phyloP scores from a whole-genome alignment of 2,329 filamentous ascomycete genomes.

The Calonectria pseudoreteaudii region DNA sequence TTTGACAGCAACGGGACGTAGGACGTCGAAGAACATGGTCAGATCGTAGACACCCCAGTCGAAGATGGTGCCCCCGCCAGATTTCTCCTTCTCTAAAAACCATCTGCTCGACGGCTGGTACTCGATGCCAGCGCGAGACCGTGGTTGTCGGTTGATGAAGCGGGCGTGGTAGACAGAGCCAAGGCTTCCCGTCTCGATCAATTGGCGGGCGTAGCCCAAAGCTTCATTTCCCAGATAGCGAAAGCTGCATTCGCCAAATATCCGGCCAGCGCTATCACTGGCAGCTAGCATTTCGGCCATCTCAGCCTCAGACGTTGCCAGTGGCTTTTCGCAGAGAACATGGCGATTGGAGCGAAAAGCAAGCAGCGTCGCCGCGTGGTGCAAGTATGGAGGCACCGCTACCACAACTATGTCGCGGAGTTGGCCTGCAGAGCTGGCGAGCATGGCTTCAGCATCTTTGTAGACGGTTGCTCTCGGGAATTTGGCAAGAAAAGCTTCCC shows the following conservation, averaged over 20 bases:
- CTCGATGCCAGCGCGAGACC: constrained; percentile 26
- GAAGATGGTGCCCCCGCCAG: constrained; percentile 24
- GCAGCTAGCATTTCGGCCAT: constrained; percentile 27
- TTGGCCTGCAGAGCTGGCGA: constrained; percentile 16
- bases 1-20: constrained; percentile 18
- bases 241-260: constrained; percentile 27
- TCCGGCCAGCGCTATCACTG: constrained; percentile 3
- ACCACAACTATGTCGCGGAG: constrained; percentile 26
- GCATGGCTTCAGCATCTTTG: constrained; percentile 24
- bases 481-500: constrained; percentile 19
- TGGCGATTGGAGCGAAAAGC: constrained; percentile 24
- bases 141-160: constrained; percentile 27
- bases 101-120: constrained; percentile 28
- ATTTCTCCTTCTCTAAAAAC: constrained; percentile 25
- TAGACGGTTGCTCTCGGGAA: constrained; percentile 23
- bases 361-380: constrained; percentile 21
- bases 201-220: constrained; percentile 16
- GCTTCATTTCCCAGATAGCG: constrained; percentile 27
- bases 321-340: constrained; percentile 28
- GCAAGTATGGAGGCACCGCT: constrained; percentile 26
- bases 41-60: constrained; percentile 30
- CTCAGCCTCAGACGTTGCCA: constrained; percentile 22
- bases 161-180: constrained; percentile 26
- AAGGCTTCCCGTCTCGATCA: constrained; percentile 16
- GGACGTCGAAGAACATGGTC: constrained; percentile 30